Conservation (phyloP, 2,329 filamentous ascomycete species). For the Pseudocercospora fijiensis region DNA sequence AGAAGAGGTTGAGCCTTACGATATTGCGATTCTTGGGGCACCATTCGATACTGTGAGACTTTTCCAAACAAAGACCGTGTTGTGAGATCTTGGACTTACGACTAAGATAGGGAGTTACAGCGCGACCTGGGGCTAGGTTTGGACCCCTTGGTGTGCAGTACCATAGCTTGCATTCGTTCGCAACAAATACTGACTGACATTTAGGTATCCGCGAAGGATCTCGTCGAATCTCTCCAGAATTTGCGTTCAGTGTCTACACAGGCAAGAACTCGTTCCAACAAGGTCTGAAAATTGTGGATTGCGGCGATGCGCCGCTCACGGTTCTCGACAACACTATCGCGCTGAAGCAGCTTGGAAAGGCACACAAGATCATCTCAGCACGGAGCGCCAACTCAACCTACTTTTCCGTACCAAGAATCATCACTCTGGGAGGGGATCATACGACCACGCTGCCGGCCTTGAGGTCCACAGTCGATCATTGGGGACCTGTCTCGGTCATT, state of each 20-base stretch:
- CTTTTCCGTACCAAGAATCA: slow-evolving; percentile 51
- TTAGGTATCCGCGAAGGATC: slow-evolving; percentile 15
- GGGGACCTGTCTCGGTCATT: slow-evolving; percentile 58
- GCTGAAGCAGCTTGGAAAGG: slow-evolving; percentile 53
- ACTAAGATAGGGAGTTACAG: slow-evolving; percentile 47
- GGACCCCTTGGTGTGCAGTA: slow-evolving; percentile 53
- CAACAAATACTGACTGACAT: background rate
- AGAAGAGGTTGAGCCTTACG: slow-evolving; percentile 45
- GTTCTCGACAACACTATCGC: slow-evolving; percentile 54
- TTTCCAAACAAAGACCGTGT: background rate
- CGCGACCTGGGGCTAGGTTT: slow-evolving; percentile 53
- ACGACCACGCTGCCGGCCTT: slow-evolving; percentile 56
- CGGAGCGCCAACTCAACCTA: slow-evolving; percentile 45
- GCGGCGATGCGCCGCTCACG: slow-evolving; percentile 54
- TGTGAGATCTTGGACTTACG: background rate
- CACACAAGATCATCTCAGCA: slow-evolving; percentile 53
- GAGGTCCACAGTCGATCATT: slow-evolving; percentile 51
- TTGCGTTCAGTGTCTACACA: slow-evolving; percentile 51
- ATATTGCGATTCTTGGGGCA: slow-evolving; percentile 52
- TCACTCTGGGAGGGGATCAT: slow-evolving; percentile 57
- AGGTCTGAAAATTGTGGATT: slow-evolving; percentile 56
- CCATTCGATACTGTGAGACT: slow-evolving; percentile 50
- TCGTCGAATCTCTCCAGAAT: slow-evolving; percentile 45
- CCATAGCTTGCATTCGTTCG: slow-evolving; percentile 42
- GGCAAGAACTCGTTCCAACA: slow-evolving; percentile 42